A percentile compares a stretch with the other conserved stretches of the same genome.
These are phyloP conservation scores for Boechera retrofracta DNA, from an alignment of 345 rosid genomes.

Conservation along the genomic window DNA sequence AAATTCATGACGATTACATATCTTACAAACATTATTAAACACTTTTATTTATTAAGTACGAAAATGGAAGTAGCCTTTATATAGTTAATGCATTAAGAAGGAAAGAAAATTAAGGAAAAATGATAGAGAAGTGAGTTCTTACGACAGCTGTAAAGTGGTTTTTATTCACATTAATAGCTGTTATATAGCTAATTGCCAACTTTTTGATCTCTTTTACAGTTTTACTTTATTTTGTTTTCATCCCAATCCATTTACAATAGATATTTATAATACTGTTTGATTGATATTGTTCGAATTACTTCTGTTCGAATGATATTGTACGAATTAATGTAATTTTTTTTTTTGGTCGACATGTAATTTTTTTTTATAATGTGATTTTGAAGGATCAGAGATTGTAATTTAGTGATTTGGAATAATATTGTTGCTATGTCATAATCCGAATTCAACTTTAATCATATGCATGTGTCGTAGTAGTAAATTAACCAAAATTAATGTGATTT, in stretches of 20 bases:
- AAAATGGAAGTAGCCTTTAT: constrained; percentile 28
- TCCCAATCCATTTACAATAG: constrained; percentile 1
- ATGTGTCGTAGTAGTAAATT: not conserved
- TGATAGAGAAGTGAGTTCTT: constrained; percentile 34
- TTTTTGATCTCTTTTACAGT: constrained; percentile 26
- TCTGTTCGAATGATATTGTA: constrained; percentile 1
- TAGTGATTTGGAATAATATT: not conserved
- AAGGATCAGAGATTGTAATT: not conserved
- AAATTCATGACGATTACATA: not conserved
- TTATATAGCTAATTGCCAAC: constrained; percentile 39
- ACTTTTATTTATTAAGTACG: not conserved
- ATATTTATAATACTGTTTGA: not conserved
- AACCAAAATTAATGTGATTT: not conserved
- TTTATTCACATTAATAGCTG: constrained; percentile 40
- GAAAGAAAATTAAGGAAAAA: constrained; percentile 20
- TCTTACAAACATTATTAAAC: not conserved
- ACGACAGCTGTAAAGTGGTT: constrained; percentile 43
- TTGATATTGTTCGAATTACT: not conserved
- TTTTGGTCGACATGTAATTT: too few species aligned
- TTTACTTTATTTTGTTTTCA: constrained; percentile 11
- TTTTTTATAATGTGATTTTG: not conserved
- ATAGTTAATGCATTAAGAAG: not conserved
- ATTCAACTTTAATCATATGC: not conserved
- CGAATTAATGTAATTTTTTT: not conserved
- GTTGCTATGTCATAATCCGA: not conserved